Base-by-base conservation (phyloP, 2,329 filamentous ascomycete genomes). In the Corinectria fuckeliana region DNA sequence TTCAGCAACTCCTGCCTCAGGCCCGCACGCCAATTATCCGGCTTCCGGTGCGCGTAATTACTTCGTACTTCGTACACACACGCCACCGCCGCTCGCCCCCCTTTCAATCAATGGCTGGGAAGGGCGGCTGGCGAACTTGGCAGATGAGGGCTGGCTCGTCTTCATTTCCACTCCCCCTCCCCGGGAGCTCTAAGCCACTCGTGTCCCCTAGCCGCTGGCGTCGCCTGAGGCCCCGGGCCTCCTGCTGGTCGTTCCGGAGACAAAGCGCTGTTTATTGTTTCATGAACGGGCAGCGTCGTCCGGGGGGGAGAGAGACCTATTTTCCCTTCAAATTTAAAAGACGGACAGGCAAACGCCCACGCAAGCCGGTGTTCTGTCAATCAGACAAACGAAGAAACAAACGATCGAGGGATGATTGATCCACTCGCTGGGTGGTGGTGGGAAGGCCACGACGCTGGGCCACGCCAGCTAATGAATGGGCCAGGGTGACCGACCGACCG, bases 131-230 rank as follows among this genome's bases (percentile, higher is more conserved):
- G 30, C 26, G 30, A 41, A 34, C n/a, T n/a, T 41, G 20, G 13
- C 32, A 39, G 45, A 21, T 41, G n/a, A 45, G 16, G 11, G 20
- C 38, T 49, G 23, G 41, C 36, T 44, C 16, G 10, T 45, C 23
- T 39, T 58, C 58, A 61, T 61, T 61, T 61, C 58, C 58, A 61
- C 54, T 34, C 32, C 21, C 39, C 38, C 54, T 34, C 32, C 21
- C 39, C 38, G 30, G 38, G 54, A 26, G 28, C 47, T 34, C 23
- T 23, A n/a, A 39, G 45, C 56, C 56, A 59, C 50, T 59, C 50
- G 44, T 45, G 28, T 36, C 48, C 39, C 41, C 39, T 23, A 14
- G 28, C 48, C 36, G 32, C 48, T 41, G 50, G 21, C 58, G 32
- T 34, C 41, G 25, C 30, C 45, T 58, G 45, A 39, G 23, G 20